Base-by-base conservation (phyloP, 805 yeast species). In the Saturnispora serradocipensis region DNA sequence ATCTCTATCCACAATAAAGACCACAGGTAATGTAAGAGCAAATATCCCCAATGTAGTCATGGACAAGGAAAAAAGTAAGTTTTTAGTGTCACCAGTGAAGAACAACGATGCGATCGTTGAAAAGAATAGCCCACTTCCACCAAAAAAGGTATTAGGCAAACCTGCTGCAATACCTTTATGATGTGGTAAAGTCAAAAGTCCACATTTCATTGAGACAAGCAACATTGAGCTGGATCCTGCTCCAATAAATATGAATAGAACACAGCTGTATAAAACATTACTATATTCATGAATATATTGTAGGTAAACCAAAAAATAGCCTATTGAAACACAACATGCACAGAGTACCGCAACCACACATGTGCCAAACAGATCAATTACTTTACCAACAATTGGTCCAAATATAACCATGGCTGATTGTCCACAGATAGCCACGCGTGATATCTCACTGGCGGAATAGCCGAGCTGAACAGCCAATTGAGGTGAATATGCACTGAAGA, bases 401-500 rank as follows among this genome's bases (percentile, higher is more conserved):
- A 79, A 65, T 4, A 76, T 49, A 18, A 86, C 70, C 3, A 83
- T 73, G 0, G 90, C 88, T 38, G 85, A 66, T 34, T 83, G 78
- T 1, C 91, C 95, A 7, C 76, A 63, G 60, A 84, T 75, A 2
- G 88, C 90, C 3, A 86, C 74, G 28, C 73, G 61, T 4, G 89
- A 80, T 4, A 86, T 72, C 49, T 82, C 76, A 0, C 86, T 73
- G 2, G 86, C 88, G 1, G 78, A 62, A 58, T 86, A 78, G 20
- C 68, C 67, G 49, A 86, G 72, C 48, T 72, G 72, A 28, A 65
- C 65, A 1, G 89, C 86, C 50, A 85, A 72, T 62, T 86, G 93
- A 0, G 95, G 91, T 38, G 88, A 83, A 63, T 80, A 86, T 0
- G 88, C 86, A 8, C 87, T 81, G 66, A 81, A 86, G 45, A 86